These are phyloP conservation scores for Plectosphaerella plurivora DNA, from an alignment of 2,329 filamentous ascomycete species.

Conservation along the genomic window DNA sequence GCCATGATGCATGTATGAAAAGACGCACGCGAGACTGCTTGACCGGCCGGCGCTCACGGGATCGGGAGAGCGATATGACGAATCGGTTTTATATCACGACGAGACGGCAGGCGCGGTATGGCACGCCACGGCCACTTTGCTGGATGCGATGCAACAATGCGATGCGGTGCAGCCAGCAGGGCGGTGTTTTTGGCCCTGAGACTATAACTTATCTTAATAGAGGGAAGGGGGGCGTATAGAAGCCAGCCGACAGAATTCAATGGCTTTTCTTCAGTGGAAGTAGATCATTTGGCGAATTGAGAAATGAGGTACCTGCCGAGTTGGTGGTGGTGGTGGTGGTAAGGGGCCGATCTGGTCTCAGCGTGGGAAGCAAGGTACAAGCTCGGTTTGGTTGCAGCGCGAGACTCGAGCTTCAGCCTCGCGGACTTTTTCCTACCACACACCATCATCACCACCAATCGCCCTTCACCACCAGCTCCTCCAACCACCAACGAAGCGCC, in stretches of 20 bases:
- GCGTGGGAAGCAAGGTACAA: background rate
- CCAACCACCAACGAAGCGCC: background rate
- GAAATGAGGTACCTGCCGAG: too few relatives aligned
- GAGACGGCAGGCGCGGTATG: too few relatives aligned
- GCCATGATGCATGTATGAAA: background rate
- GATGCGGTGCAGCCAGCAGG: too few relatives aligned
- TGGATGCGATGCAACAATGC: too few relatives aligned
- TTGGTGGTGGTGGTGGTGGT: background rate
- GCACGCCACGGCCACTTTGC: too few relatives aligned
- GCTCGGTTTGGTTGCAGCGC: background rate
- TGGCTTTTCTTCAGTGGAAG: too few relatives aligned
- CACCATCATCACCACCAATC: background rate
- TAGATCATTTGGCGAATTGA: too few relatives aligned
- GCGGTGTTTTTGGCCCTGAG: too few relatives aligned
- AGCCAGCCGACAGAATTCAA: too few relatives aligned
- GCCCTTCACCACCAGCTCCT: conserved; percentile 7
- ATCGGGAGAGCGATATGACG: background rate
- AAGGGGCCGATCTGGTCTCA: background rate
- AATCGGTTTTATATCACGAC: background rate
- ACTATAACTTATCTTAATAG: too few relatives aligned
- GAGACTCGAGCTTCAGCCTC: conserved; percentile 8
- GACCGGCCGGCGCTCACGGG: background rate
- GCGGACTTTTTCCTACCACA: conserved; percentile 12
- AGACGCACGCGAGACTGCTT: background rate
- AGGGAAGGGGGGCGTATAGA: too few relatives aligned